Percentiles rank a stretch among this genome's conserved stretches.
Evolutionary conservation across 345 rosid genomes (phyloP).

Genomic region (Microthlaspi erraticum): DNA sequence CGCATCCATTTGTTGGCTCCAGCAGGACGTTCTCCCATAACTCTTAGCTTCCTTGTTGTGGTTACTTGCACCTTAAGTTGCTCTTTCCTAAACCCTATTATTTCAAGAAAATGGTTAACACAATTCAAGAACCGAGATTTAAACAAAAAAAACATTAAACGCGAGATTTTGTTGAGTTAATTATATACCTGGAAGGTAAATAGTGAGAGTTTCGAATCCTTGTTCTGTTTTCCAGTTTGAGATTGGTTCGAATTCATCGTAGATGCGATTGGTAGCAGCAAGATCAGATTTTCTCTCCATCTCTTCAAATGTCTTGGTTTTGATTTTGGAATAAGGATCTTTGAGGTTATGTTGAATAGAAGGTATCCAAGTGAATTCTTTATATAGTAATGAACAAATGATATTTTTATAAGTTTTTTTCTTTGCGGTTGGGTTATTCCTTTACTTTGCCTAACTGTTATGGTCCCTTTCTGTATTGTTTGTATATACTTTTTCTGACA

Average conservation of each 20-base stretch:
- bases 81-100: constrained; percentile 49
- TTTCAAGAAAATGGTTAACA: constrained; percentile 20
- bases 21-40: constrained; percentile 44
- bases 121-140: neutral
- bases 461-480: constrained; percentile 16
- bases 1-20: constrained; percentile 45
- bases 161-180: constrained; percentile 7
- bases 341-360: constrained; percentile 30
- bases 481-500: constrained; percentile 8
- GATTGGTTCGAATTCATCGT: constrained; percentile 48
- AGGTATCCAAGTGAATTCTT: neutral
- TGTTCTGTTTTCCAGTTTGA: constrained; percentile 43
- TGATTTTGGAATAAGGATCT: constrained; percentile 6
- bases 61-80: constrained; percentile 53
- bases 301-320: constrained; percentile 19
- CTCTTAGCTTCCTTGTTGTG: constrained; percentile 42
- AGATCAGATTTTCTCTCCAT: constrained; percentile 38
- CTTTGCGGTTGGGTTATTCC: constrained; percentile 41
- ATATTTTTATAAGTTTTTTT: constrained; percentile 14
- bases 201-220: constrained; percentile 41
- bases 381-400: constrained; percentile 28
- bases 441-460: constrained; percentile 39
- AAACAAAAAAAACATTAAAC: neutral
- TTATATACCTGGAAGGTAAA: constrained; percentile 45
- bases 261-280: constrained; percentile 29